Evolutionary conservation across 2,329 filamentous ascomycete genomes (phyloP), one percentile per base, ranked within the genome.

Genomic region (Trichophyton schoenleinii): DNA sequence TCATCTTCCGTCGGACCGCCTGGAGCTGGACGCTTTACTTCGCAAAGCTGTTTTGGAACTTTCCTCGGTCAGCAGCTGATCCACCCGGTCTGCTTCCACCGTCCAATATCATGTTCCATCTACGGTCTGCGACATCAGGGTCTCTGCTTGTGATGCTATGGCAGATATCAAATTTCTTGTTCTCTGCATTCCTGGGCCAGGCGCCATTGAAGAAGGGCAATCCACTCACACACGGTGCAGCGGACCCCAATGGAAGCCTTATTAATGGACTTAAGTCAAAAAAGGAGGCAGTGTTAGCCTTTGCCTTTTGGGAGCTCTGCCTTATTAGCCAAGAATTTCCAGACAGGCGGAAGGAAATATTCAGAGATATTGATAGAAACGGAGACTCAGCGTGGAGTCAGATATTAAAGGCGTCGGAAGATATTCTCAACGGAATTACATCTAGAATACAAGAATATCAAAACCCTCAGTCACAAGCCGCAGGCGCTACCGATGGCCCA

Each of bases 241-340:
- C 89, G 70, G 91, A 96, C 72, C 89, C 92, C 0, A 97, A 96
- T 69, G 91, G 90, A 41, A 96, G 89, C 70, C 79, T 97, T 31
- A 73, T 97, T 57, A 90, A 86, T 61, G 92, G 92, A 0, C 73
- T 97, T 53, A 91, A 86, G 71, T 87, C 87, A 65, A 94, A 91
- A 75, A 94, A 92, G 72, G 80, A 89, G 7, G 79, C 88, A 8
- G 84, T 89, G 63, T 86, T 83, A 81, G 82, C 84, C 0, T 95
- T 95, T 72, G 91, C 92, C 15, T 87, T 95, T 73, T 96, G 91
- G 91, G 92, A 97, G 70, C 78, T 96, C 31, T 84, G 85, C 34
- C 80, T 89, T 61, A 95, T 96, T 67, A 86, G 88, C 42, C 82
- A 87, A 61, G 81, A 84, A 60, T 91, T 88, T 64, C 80, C 86